Evolutionary conservation across 208 protist genomes (phyloP), one percentile per base, ranked within the genome.

Genomic region (Acanthamoeba royreba): DNA sequence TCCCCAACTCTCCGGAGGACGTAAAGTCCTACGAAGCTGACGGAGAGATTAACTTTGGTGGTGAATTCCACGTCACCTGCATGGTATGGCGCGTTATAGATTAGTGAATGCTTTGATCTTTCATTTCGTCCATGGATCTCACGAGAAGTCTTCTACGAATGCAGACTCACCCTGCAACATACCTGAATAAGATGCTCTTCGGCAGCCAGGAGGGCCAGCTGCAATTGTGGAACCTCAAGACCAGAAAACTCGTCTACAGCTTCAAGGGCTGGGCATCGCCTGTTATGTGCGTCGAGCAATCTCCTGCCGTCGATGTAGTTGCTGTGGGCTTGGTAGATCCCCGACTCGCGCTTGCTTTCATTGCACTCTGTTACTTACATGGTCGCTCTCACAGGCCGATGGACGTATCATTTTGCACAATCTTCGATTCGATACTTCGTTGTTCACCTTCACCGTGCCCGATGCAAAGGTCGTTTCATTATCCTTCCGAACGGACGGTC

Each of bases 101-200:
- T n/a, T n/a, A n/a, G n/a, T n/a, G n/a, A n/a, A n/a, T n/a, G n/a
- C n/a, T n/a, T n/a, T n/a, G n/a, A n/a, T n/a, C n/a, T n/a, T n/a
- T n/a, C n/a, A n/a, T n/a, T n/a, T n/a, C n/a, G n/a, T n/a, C n/a
- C n/a, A n/a, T n/a, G n/a, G n/a, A n/a, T n/a, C n/a, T n/a, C n/a
- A n/a, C n/a, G n/a, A n/a, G n/a, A n/a, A n/a, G n/a, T n/a, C n/a
- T n/a, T n/a, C n/a, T n/a, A n/a, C n/a, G n/a, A n/a, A 31, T 4
- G 72, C 42, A 96, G 4, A 15, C 79, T 11, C 95, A 96, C 69
- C 95, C 95, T 79, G 7, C 13, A 3, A 95, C 61, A 9, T 96
- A 96, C 83, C 81, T 89, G 35, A 96, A 96, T 42, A 96, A 96
- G 42, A 53, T 96, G n/a, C 85, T 97, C 77, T 28, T 97, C 35